phyloP scores from a whole-genome alignment of 139 green algal genomes.

The Trebouxia sp. region DNA sequence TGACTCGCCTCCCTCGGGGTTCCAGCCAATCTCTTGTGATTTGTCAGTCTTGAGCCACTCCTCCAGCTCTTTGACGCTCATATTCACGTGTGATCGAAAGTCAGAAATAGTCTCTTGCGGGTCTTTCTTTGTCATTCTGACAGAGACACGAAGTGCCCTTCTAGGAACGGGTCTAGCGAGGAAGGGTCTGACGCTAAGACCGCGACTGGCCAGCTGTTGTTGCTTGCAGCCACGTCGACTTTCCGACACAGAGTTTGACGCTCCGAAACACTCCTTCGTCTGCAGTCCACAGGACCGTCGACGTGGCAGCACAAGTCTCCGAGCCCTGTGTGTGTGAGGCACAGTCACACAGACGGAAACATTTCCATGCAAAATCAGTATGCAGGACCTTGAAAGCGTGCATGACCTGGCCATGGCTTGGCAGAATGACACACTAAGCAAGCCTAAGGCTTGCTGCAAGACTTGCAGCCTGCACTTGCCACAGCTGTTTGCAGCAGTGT shows the following conservation, averaged over 20 bases:
- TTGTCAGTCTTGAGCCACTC: slow-evolving; percentile 6
- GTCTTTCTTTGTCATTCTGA: neutral
- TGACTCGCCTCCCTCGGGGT: slow-evolving; percentile 1
- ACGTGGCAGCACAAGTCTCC: too few relatives aligned
- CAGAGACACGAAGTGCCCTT: neutral
- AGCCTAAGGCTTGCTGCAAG: too few relatives aligned
- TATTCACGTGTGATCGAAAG: neutral
- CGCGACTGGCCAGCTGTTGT: neutral
- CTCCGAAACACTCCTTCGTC: neutral
- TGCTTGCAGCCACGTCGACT: neutral
- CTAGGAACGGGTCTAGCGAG: neutral
- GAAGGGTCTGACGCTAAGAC: too few relatives aligned
- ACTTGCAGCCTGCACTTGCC: too few relatives aligned
- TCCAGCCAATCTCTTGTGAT: slow-evolving; percentile 13
- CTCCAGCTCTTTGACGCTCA: neutral
- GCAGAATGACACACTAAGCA: too few relatives aligned
- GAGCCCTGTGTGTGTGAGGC: too few relatives aligned
- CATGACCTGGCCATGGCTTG: too few relatives aligned
- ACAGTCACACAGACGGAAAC: too few relatives aligned
- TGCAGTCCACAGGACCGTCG: neutral
- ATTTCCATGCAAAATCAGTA: too few relatives aligned
- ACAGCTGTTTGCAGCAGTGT: neutral
- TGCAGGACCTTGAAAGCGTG: too few relatives aligned
- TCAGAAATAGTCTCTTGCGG: neutral
- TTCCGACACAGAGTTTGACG: neutral